Conservation (phyloP, 805 yeast species). For the Nakazawaea holstii region DNA sequence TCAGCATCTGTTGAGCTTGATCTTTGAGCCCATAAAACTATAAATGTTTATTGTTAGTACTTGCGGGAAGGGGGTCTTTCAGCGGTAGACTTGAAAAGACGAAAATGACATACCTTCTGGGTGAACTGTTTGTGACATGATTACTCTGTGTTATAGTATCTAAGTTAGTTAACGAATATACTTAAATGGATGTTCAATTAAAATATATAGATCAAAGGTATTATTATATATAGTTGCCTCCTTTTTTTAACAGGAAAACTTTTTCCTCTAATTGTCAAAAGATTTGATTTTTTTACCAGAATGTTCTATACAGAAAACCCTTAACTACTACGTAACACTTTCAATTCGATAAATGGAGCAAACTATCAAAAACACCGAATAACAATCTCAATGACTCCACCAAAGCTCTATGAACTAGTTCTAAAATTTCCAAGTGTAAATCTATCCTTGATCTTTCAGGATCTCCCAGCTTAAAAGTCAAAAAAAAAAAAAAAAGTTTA, state of each 20-base stretch:
- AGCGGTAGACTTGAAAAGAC: neutral
- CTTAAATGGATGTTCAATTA: neutral
- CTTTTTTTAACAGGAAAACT: neutral
- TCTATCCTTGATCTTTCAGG: too few species aligned
- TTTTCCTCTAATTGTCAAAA: neutral
- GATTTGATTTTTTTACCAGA: neutral
- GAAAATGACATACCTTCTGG: conserved; percentile 3
- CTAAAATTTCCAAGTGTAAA: too few species aligned
- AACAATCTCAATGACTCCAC: too few species aligned
- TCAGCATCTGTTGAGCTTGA: conserved; percentile 66
- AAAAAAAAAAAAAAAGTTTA: too few species aligned
- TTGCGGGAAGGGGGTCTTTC: neutral
- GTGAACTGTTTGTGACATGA: conserved; percentile 2
- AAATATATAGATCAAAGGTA: neutral
- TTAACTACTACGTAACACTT: too few species aligned
- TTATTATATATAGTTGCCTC: neutral
- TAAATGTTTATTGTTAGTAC: conserved; percentile 23
- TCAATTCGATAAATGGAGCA: too few species aligned
- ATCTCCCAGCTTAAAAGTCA: too few species aligned
- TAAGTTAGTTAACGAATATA: neutral
- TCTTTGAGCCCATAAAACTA: conserved; percentile 95
- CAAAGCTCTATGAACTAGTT: too few species aligned
- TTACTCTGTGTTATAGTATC: neutral
- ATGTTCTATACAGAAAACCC: neutral
- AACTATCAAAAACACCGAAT: too few species aligned